phyloP scores from a whole-genome alignment of 441 rosid species.

The Pelargonium fulgidum region DNA sequence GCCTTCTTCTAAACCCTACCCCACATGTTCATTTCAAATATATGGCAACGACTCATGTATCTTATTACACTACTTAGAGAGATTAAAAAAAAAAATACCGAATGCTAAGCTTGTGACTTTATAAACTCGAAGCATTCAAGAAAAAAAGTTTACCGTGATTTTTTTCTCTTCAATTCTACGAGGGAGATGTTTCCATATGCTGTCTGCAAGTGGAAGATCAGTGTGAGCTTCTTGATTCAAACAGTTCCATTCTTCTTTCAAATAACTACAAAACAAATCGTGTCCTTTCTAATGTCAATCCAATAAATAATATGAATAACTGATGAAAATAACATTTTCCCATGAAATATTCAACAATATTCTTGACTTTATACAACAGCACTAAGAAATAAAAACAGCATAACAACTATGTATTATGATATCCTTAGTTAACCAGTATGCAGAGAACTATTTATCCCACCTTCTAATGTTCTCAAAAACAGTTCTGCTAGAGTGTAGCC shows the following conservation, averaged over 20 bases:
- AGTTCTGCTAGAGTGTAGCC: constrained; percentile 55
- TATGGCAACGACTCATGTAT: neutral
- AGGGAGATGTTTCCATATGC: constrained; percentile 55
- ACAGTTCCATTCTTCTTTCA: constrained; percentile 75
- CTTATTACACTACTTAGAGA: neutral
- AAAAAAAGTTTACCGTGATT: constrained; percentile 33
- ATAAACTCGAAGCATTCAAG: neutral
- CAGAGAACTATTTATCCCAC: constrained; percentile 31
- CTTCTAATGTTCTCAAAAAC: constrained; percentile 69
- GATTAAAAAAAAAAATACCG: neutral
- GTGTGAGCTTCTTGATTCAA: constrained; percentile 41
- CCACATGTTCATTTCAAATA: neutral
- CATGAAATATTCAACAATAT: neutral
- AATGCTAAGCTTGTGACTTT: neutral
- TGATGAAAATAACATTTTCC: neutral
- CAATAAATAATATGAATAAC: neutral
- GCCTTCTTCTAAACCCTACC: neutral
- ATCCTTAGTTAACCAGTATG: constrained; percentile 1
- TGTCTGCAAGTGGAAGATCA: constrained; percentile 52
- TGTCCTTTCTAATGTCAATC: neutral
- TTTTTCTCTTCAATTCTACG: constrained; percentile 40
- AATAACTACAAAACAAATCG: constrained; percentile 41
- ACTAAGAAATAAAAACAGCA: neutral
- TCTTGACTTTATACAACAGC: neutral
- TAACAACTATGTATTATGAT: neutral